Base-by-base conservation (phyloP, 768 basidiomycete genomes). In the Crepidotus variabilis region DNA sequence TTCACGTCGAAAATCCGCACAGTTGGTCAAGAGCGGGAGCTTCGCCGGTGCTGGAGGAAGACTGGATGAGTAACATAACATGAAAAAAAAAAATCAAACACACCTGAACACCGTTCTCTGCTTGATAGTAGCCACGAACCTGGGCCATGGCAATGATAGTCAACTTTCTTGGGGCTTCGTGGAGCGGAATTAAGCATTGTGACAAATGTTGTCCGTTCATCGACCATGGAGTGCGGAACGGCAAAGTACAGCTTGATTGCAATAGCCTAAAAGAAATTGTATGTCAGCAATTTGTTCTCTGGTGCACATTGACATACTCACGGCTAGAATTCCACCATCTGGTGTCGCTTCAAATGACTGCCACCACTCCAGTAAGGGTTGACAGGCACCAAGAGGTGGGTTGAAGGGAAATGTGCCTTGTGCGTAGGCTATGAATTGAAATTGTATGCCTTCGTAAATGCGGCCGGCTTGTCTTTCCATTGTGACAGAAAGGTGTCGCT, bases 101-200 rank as follows among this genome's bases (percentile, higher is more conserved):
- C 57, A 60, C 62, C 46, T 59, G 58, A 18, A 36, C 16, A 46
- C 60, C 54, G 5, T 36, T 34, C 47, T 54, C 39, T 16, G 52
- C 60, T 13, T 53, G 36, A 39, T 67, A 66, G 51, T 54, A 67
- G 1, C 45, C 54, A 14, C 60, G 47, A 20, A 68, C 60, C 51
- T 68, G 65, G 8, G 65, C 57, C 54, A 66, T 59, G 20, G 63
- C 66, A 20, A 67, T 55, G 2, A 72, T 51, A 0, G 65, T 68
- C n/a, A n/a, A 8, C 57, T 51, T 32, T 69, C 66, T 36, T 56
- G 59, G 57, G 70, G 70, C 21, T 59, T 55, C 67, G 62, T 46
- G 63, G 63, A 0, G 72, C 65, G 2, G 69, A 60, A 57, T 74
- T 72, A 13, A 72, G 51, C 65, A 67, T 65, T 1, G 71, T 69